Evolutionary conservation across 2,329 filamentous ascomycete genomes (phyloP).

Genomic region (Raffaelea albimanens): DNA sequence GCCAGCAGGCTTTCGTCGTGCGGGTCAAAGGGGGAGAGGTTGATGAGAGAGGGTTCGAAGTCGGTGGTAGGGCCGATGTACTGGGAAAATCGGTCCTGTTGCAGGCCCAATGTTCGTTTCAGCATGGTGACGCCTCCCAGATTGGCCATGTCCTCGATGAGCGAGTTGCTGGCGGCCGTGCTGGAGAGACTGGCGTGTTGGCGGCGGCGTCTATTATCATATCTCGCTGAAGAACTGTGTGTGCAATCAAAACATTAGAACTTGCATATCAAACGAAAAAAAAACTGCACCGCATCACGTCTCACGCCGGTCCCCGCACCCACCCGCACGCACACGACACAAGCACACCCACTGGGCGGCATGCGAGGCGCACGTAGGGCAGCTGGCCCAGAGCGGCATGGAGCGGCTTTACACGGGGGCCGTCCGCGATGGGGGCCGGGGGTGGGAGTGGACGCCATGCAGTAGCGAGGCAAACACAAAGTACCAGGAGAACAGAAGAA

Average conservation of each 20-base stretch:
- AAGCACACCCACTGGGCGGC: neutral
- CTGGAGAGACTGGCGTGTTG: constrained; percentile 51
- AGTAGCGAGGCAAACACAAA: neutral
- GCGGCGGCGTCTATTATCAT: constrained; percentile 43
- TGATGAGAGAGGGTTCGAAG: constrained; percentile 75
- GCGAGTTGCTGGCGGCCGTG: constrained; percentile 50
- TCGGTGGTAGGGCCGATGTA: constrained; percentile 78
- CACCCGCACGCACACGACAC: neutral
- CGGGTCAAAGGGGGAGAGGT: constrained; percentile 69
- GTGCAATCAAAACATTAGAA: constrained; percentile 43
- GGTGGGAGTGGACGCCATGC: too few species aligned
- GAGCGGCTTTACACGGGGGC: neutral
- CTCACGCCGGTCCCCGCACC: neutral
- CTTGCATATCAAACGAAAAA: constrained; percentile 10
- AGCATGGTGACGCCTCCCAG: constrained; percentile 57
- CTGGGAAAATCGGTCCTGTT: constrained; percentile 69
- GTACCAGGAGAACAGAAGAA: neutral
- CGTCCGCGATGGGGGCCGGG: too few species aligned
- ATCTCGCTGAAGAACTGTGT: constrained; percentile 46
- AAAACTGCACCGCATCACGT: neutral
- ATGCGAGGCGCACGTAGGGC: too few species aligned
- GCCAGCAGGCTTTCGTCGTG: constrained; percentile 71
- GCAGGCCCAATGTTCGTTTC: constrained; percentile 64
- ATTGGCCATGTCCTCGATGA: constrained; percentile 63
- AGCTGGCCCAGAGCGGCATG: neutral